Evolutionary conservation across 208 protist genomes (phyloP).

Genomic region (Tritrichomonas musculus): DNA sequence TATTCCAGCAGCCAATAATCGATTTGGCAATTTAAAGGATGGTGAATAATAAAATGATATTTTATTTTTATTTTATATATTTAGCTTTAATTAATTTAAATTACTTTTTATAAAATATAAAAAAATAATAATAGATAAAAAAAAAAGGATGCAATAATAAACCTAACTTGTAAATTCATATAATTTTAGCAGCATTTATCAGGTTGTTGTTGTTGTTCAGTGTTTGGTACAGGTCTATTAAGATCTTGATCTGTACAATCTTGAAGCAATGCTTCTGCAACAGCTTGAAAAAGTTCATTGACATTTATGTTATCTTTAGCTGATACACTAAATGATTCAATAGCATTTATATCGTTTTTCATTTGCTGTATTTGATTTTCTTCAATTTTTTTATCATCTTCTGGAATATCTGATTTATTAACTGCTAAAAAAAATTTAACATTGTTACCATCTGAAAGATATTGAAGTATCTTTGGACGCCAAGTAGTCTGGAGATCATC

Average conservation of each 20-base stretch:
- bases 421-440: not conserved
- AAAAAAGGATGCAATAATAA: not conserved
- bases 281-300: not conserved
- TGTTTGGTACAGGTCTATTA: not conserved
- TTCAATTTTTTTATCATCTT: not conserved
- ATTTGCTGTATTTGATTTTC: not conserved
- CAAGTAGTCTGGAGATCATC: not conserved
- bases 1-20: too few relatives aligned
- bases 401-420: not conserved
- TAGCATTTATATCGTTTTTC: not conserved
- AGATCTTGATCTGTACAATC: not conserved
- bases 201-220: not conserved
- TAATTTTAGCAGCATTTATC: not conserved
- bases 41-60: too few relatives aligned
- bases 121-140: too few relatives aligned
- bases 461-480: not conserved
- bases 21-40: too few relatives aligned
- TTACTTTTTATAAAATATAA: too few relatives aligned
- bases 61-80: too few relatives aligned
- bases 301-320: not conserved
- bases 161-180: not conserved
- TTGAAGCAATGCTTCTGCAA: not conserved
- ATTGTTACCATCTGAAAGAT: not conserved
- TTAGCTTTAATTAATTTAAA: too few relatives aligned
- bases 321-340: not conserved